Evolutionary conservation across 352 stramenopile species (phyloP), one percentile per base, ranked within the genome.

Genomic region (Pythium folliculosum): DNA sequence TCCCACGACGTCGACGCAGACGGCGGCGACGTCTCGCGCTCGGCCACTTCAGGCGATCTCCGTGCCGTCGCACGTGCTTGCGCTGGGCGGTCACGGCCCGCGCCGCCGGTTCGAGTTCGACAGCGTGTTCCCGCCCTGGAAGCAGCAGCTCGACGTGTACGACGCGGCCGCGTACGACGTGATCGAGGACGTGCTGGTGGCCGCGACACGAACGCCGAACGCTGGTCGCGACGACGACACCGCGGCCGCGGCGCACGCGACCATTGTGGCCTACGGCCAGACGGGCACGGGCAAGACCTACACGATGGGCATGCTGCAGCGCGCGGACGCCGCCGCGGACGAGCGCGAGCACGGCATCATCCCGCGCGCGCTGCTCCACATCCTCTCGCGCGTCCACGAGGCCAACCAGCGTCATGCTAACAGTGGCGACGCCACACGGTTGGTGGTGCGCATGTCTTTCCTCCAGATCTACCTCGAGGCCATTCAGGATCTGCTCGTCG

Each of bases 381-480:
- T 91, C 38, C 60, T 90, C 22, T 61, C 65, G 1, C 83, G 78
- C 57, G 55, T 70, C 38, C 40, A 55, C n/a, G 63, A 30, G 5
- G 59, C 47, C 13, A 80, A 82, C 37, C 14, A 17, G 5, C 59
- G 61, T 40, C 7, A 54, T 4, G 13, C 27, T 32, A 50, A 22
- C 57, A 49, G 25, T n/a, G 65, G 45, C 37, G 43, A 19, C n/a
- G 44, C 21, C 27, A 10, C 4, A n/a, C 22, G 56, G 25, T 61
- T 76, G 0, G 55, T 78, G 0, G 64, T 78, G 43, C 73, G 69
- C 12, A 79, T 92, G 67, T 87, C 77, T 17, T 91, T 91, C 53
- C 50, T 90, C 22, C 82, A 91, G 55, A 92, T 92, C 66, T 91
- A 92, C 40, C 77, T 92, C n/a, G 82, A 91, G 52, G 86, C 65